phyloP scores from a whole-genome alignment of 2,329 filamentous ascomycete species.

The Coleophoma crateriformis region DNA sequence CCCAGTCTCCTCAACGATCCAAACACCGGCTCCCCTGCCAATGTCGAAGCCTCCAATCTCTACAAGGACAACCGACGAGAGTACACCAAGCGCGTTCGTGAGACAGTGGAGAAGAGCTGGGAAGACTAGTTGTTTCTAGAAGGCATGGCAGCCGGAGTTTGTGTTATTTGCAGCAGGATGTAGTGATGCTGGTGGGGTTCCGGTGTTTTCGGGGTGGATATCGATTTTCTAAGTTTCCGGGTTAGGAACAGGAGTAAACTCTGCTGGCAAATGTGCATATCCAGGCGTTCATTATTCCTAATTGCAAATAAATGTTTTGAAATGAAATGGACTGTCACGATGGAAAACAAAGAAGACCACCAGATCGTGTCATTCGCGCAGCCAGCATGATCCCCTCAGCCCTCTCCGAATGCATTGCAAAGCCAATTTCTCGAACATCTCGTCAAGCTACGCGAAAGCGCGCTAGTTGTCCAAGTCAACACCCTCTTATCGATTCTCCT shows the following conservation, averaged over 20 bases:
- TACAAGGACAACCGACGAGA: conserved; percentile 98
- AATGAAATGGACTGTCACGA: background rate
- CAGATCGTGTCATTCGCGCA: background rate
- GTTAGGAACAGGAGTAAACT: conserved; percentile 3
- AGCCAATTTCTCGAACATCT: conserved; percentile 1
- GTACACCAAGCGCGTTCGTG: conserved; percentile 89
- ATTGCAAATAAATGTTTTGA: background rate
- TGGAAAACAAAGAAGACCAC: background rate
- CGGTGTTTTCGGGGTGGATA: conserved; percentile 13
- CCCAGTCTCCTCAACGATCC: conserved; percentile 88
- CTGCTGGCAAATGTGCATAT: conserved; percentile 13
- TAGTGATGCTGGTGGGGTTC: conserved; percentile 12
- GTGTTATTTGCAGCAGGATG: conserved; percentile 8
- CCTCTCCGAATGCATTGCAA: background rate
- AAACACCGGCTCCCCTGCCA: conserved; percentile 96
- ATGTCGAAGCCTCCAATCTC: conserved; percentile 94
- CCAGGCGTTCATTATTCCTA: conserved; percentile 6
- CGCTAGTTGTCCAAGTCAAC: conserved; percentile 14
- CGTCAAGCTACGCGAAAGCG: conserved; percentile 1
- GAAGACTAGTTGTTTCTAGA: conserved; percentile 57
- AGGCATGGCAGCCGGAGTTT: background rate
- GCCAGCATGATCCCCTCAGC: conserved; percentile 8
- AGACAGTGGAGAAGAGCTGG: conserved; percentile 99
- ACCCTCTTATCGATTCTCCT: conserved; percentile 20
- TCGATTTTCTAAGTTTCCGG: conserved; percentile 1